Base-by-base conservation (phyloP, 805 yeast genomes). In the Yarrowia osloensis region DNA sequence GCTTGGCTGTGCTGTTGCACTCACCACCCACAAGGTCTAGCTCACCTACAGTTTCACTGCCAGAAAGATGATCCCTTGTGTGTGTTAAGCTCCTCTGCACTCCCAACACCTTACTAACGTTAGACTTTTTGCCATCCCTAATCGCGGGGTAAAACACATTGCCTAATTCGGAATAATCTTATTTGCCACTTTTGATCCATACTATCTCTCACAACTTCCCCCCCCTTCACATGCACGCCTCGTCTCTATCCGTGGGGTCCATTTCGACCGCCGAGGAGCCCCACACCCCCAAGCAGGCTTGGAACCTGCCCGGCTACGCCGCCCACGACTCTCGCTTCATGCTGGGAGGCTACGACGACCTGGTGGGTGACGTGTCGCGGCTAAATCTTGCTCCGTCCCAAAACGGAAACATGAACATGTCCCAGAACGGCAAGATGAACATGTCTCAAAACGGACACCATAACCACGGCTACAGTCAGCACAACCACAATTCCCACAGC, bases 111-210 rank as follows among this genome's bases (percentile, higher is more conserved):
- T 29, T 57, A 40, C 63, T 57, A 57, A 57, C 63, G 22, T 26
- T 57, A 57, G 63, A 57, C 63, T 57, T 57, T 57, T 40, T 57
- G 63, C 63, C 63, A 57, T 57, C 63, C 63, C 63, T 57, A 57
- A 57, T 57, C 63, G 63, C 49, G 63, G 63, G 63, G 63, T 57
- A 57, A 57, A 57, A 57, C 63, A 57, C 26, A 57, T 28, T 57
- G 63, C 63, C 63, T 57, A 57, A 39, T 57, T 57, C 49, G 49
- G 63, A 57, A 54, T 54, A 54, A 35, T 54, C 44, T 35, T 37
- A 54, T 37, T 54, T 54, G 61, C 61, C 61, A 54, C 61, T 54
- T 54, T 54, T 37, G 42, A 52, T 52, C 42, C 42, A 49, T 29
- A 49, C 59, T 13, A 19, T 13, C 26, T n/a, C 8, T 19, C 29